Percentiles rank a stretch among this genome's conserved stretches.
phyloP scores from a whole-genome alignment of 176 grass and related monocot genomes.

The Metroxylon sagu region DNA sequence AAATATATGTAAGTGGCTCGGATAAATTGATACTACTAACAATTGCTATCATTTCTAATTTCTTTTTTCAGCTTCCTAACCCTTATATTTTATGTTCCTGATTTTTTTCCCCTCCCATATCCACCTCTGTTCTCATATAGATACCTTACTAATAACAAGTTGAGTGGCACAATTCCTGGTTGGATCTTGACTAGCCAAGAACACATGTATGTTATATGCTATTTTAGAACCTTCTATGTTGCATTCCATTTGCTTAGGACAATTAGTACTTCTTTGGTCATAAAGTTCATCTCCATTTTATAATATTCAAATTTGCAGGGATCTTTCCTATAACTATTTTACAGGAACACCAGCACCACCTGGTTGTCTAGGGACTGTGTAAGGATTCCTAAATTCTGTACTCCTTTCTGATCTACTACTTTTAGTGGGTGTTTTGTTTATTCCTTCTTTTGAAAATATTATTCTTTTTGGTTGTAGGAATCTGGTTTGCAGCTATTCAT shows the following conservation, averaged over 20 bases:
- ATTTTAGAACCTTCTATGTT: no score
- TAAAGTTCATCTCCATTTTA: no score
- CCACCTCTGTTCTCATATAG: neutral
- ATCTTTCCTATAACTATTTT: conserved; percentile 16
- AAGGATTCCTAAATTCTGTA: neutral
- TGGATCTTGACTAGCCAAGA: conserved; percentile 1
- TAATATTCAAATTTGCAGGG: neutral
- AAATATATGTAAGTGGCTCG: conserved; percentile 5
- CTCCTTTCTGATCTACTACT: no score
- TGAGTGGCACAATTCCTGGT: neutral
- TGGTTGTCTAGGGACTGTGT: neutral
- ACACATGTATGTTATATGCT: neutral
- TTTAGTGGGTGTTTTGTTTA: neutral
- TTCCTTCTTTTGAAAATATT: neutral
- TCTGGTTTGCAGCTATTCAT: conserved; percentile 10
- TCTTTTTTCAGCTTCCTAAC: neutral
- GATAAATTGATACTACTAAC: no score
- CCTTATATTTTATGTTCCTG: neutral
- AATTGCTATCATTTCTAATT: neutral
- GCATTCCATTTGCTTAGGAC: no score
- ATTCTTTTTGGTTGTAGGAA: conserved; percentile 8
- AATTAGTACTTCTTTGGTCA: no score
- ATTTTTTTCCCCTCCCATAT: no score
- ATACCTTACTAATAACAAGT: conserved; percentile 10
- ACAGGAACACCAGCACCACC: neutral